phyloP scores from a whole-genome alignment of 441 rosid species.

The Lagerstroemia fauriei region DNA sequence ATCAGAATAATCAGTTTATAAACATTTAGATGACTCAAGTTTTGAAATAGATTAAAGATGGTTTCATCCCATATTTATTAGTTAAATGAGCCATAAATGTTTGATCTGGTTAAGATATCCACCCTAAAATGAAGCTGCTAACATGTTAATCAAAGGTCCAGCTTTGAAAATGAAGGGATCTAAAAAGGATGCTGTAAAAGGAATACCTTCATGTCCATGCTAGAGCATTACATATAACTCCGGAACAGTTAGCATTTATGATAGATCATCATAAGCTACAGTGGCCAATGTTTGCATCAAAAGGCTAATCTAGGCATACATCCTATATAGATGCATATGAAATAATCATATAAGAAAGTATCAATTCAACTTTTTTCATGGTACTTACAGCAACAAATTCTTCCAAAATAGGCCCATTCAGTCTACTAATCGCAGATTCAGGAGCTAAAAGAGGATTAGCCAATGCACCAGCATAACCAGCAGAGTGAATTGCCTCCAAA shows the following conservation, averaged over 20 bases:
- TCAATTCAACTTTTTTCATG: not conserved
- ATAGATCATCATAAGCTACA: not conserved
- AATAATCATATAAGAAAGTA: not conserved
- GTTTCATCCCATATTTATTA: too few species aligned
- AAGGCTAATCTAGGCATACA: not conserved
- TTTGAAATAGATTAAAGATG: not conserved
- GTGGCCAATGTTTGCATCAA: not conserved
- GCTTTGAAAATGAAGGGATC: not conserved
- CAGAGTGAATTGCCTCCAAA: slow-evolving; percentile 82
- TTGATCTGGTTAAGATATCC: not conserved
- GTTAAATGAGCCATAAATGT: too few species aligned
- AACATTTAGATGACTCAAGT: not conserved
- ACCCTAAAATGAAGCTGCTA: not conserved
- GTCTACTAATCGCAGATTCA: slow-evolving; percentile 55
- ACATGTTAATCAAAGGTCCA: not conserved
- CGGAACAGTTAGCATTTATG: not conserved
- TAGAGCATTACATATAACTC: not conserved
- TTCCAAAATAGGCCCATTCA: slow-evolving; percentile 61
- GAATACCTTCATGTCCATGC: not conserved
- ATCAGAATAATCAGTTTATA: not conserved
- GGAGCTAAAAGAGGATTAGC: slow-evolving; percentile 82
- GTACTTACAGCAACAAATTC: slow-evolving; percentile 70
- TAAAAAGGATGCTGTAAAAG: not conserved
- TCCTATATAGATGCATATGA: not conserved
- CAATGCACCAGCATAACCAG: slow-evolving; percentile 72